phyloP scores from a whole-genome alignment of 805 yeast species.

The Yarrowia divulgata region DNA sequence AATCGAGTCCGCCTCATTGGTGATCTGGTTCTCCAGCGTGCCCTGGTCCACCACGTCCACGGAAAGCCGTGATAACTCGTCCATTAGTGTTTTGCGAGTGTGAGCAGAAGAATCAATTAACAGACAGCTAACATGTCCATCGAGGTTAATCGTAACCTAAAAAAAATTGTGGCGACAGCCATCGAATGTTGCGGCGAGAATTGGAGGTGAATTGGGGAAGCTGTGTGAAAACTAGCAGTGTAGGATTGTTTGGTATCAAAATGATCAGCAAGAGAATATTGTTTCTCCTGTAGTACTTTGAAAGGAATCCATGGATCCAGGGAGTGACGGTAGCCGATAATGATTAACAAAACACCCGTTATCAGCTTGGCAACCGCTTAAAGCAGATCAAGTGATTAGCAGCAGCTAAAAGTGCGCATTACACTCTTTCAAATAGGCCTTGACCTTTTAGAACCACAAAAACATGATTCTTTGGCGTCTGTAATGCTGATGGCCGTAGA shows the following conservation, averaged over 20 bases:
- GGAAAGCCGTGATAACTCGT: conserved; percentile 54
- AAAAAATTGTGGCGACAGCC: not conserved
- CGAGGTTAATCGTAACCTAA: conserved; percentile 2
- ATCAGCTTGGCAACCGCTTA: no score
- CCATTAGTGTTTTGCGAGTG: not conserved
- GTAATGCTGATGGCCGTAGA: no score
- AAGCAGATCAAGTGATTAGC: no score
- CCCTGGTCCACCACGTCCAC: conserved; percentile 78
- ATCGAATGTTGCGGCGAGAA: not conserved
- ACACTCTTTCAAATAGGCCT: no score
- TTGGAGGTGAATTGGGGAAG: not conserved
- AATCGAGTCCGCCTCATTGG: conserved; percentile 66
- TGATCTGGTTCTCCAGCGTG: conserved; percentile 76
- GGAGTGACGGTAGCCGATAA: no score
- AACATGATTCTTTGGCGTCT: no score
- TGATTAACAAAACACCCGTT: no score
- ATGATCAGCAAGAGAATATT: no score
- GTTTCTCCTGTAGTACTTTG: no score
- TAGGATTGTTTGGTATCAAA: not conserved
- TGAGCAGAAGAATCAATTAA: not conserved
- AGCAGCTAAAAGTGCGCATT: no score
- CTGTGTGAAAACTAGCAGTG: not conserved
- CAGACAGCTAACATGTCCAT: not conserved
- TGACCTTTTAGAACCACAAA: no score
- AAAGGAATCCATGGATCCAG: no score